Evolutionary conservation across 192 early-diverging fungal species (phyloP).

Genomic region (Lobosporangium transversale): DNA sequence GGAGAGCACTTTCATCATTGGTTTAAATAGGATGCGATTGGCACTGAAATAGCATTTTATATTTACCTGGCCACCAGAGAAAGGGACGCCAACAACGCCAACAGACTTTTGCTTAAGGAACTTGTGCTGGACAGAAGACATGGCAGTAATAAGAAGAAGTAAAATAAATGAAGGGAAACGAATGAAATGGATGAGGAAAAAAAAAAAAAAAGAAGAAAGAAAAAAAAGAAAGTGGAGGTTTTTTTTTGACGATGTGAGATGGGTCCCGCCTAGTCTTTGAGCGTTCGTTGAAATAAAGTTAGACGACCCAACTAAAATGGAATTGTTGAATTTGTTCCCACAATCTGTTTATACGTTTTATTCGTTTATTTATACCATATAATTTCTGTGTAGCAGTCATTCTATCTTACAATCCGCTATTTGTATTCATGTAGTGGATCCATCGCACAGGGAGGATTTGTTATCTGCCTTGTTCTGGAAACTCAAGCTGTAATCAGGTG

Average conservation of each 20-base stretch:
- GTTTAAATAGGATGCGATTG: too few species aligned
- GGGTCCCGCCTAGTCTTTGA: constrained; percentile 13
- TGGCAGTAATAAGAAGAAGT: background rate
- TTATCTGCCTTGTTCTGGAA: too few species aligned
- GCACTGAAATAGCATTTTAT: background rate
- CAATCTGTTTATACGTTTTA: background rate
- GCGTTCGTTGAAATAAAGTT: background rate
- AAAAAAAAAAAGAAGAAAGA: constrained; percentile 4
- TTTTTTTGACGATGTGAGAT: background rate
- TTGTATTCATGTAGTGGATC: too few species aligned
- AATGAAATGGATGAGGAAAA: too few species aligned
- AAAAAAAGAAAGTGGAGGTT: background rate
- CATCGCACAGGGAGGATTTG: too few species aligned
- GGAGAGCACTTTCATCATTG: too few species aligned
- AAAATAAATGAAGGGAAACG: background rate
- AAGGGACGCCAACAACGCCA: constrained; percentile 77
- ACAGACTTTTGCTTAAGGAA: constrained; percentile 74
- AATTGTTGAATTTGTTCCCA: background rate
- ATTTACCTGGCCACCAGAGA: constrained; percentile 72
- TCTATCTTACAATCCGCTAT: too few species aligned
- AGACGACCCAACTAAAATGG: background rate
- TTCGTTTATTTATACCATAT: too few species aligned
- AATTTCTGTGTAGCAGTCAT: too few species aligned
- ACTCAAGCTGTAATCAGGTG: too few species aligned
- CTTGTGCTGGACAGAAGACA: constrained; percentile 54